phyloP scores from a whole-genome alignment of 129 eudicot species.

The Solidago caesia region DNA sequence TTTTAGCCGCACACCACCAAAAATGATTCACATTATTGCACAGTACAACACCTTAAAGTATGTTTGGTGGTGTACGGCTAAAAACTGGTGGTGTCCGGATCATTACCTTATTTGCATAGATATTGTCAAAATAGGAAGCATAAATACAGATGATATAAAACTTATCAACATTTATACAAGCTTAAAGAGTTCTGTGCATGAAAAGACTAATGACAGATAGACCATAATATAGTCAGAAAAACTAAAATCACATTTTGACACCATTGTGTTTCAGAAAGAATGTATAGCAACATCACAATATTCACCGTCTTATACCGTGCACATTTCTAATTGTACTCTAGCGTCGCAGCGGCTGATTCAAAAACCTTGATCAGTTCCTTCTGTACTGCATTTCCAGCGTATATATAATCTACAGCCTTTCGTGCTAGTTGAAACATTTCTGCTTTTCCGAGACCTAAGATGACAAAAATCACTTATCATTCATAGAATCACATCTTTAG shows the following conservation, averaged over 20 bases:
- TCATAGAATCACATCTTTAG: background rate
- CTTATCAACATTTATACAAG: slow-evolving; percentile 9
- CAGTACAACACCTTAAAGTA: too few species aligned
- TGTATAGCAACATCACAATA: slow-evolving; percentile 9
- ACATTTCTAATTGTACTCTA: slow-evolving; percentile 33
- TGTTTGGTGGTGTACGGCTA: too few species aligned
- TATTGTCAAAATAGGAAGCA: too few species aligned
- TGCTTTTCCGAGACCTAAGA: slow-evolving; percentile 57
- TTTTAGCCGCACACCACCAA: too few species aligned
- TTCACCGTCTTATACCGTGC: slow-evolving; percentile 1
- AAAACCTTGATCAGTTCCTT: slow-evolving; percentile 46
- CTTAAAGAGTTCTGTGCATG: too few species aligned
- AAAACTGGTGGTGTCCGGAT: too few species aligned
- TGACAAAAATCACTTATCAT: slow-evolving; percentile 13
- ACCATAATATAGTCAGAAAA: too few species aligned
- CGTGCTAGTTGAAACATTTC: slow-evolving; percentile 73
- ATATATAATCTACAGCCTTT: slow-evolving; percentile 57
- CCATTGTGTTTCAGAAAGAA: slow-evolving; percentile 17
- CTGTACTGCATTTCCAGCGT: slow-evolving; percentile 62
- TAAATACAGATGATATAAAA: too few species aligned
- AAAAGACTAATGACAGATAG: too few species aligned
- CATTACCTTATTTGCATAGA: too few species aligned
- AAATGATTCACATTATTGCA: too few species aligned
- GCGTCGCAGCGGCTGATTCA: slow-evolving; percentile 37
- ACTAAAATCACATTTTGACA: background rate